phyloP scores from a whole-genome alignment of 495 filamentous ascomycete genomes.

The Lophiostoma macrostomum region DNA sequence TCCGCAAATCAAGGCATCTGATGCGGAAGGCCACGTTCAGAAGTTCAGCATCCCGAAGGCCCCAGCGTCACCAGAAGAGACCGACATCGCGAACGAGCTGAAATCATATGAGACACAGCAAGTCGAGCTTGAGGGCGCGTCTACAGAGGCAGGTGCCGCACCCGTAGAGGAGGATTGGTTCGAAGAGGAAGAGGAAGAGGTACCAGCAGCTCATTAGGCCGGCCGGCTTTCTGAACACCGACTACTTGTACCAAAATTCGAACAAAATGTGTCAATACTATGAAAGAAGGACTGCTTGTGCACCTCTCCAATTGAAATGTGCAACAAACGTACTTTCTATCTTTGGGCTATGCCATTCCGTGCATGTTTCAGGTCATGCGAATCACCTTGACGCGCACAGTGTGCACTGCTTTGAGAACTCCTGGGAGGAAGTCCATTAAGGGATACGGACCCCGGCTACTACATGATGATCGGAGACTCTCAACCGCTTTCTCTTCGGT shows the following conservation, averaged over 20 bases:
- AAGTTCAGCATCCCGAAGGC: constrained; percentile 76
- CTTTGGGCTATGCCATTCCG: constrained; percentile 5
- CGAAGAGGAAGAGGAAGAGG: constrained; percentile 59
- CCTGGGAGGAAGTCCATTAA: too few relatives aligned
- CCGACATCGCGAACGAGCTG: constrained; percentile 82
- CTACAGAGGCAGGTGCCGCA: constrained; percentile 51
- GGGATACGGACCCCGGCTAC: too few relatives aligned
- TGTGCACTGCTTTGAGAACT: too few relatives aligned
- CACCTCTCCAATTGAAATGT: too few relatives aligned
- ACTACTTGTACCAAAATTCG: constrained; percentile 20
- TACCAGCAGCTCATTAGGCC: constrained; percentile 24
- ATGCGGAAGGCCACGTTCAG: constrained; percentile 87
- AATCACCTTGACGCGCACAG: too few relatives aligned
- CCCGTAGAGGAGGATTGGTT: constrained; percentile 69
- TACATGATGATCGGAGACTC: too few relatives aligned
- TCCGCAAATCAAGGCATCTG: constrained; percentile 73
- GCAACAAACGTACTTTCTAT: too few relatives aligned
- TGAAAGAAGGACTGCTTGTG: too few relatives aligned
- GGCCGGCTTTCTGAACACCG: constrained; percentile 4
- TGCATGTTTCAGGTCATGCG: too few relatives aligned
- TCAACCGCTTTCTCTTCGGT: too few relatives aligned
- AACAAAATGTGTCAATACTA: constrained; percentile 18
- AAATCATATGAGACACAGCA: constrained; percentile 88
- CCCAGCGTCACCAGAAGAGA: constrained; percentile 85
- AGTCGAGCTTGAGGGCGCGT: constrained; percentile 91